phyloP scores from a whole-genome alignment of 495 filamentous ascomycete genomes.

The Polyplosphaeria fusca region DNA sequence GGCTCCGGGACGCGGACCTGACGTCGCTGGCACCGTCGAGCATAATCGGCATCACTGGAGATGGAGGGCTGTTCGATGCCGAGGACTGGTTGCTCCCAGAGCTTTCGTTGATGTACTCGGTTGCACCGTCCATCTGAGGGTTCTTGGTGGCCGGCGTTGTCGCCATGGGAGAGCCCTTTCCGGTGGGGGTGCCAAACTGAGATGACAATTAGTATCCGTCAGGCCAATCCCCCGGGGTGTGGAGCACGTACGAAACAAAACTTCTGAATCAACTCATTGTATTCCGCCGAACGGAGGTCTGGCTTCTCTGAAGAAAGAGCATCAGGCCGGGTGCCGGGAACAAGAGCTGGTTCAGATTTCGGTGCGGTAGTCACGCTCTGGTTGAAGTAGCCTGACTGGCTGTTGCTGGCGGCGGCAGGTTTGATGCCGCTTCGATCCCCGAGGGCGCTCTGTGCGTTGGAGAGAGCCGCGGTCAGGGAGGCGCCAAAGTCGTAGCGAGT shows the following conservation, averaged over 20 bases:
- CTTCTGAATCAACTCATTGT: conserved; percentile 92
- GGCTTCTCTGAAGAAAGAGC: conserved; percentile 54
- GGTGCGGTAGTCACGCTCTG: conserved; percentile 10
- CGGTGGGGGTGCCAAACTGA: conserved; percentile 40
- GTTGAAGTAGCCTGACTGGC: conserved; percentile 32
- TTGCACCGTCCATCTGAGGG: conserved; percentile 30
- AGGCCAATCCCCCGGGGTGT: conserved; percentile 25
- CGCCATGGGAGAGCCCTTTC: conserved; percentile 32
- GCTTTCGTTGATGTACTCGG: conserved; percentile 26
- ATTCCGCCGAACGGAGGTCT: conserved; percentile 74
- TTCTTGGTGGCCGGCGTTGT: conserved; percentile 26
- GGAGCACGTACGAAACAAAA: conserved; percentile 93
- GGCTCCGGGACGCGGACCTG: conserved; percentile 4
- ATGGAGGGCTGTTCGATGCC: conserved; percentile 31
- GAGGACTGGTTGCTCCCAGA: conserved; percentile 33
- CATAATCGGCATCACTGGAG: conserved; percentile 12
- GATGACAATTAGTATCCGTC: conserved; percentile 35
- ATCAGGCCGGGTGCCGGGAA: conserved; percentile 32
- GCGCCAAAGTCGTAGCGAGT: conserved; percentile 92
- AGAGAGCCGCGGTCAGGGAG: conserved; percentile 81
- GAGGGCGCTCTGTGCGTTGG: conserved; percentile 55
- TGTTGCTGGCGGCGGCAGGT: conserved; percentile 24
- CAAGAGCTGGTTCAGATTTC: conserved; percentile 25
- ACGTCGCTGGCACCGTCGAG: conserved; percentile 36
- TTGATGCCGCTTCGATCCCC: conserved; percentile 48